These are phyloP conservation scores for Shiraia sp. DNA, from an alignment of 2,329 filamentous ascomycete species.

Conservation along the genomic window DNA sequence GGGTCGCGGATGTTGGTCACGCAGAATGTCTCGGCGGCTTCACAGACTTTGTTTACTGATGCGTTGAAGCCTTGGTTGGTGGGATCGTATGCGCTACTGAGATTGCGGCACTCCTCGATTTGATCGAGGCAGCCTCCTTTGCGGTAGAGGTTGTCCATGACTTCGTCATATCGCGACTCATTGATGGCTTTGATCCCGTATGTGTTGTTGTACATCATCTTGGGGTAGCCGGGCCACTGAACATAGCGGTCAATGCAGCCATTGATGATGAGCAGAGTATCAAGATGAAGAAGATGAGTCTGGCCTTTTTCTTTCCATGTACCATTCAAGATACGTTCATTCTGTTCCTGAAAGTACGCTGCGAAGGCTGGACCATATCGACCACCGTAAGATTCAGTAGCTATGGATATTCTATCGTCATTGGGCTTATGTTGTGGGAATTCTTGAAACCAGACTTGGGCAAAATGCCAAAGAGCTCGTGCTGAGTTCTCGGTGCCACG, in stretches of 20 bases:
- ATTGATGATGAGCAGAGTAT: constrained; percentile 61
- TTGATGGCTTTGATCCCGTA: constrained; percentile 60
- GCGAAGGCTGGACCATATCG: constrained; percentile 62
- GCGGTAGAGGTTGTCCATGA: constrained; percentile 50
- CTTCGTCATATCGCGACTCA: constrained; percentile 51
- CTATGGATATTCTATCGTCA: constrained; percentile 59
- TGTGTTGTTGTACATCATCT: constrained; percentile 62
- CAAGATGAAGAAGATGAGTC: constrained; percentile 46
- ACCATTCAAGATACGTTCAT: constrained; percentile 54
- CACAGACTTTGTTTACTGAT: constrained; percentile 48
- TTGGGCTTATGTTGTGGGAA: constrained; percentile 66
- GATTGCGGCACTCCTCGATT: constrained; percentile 55
- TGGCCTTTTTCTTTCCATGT: constrained; percentile 40
- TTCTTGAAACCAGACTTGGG: constrained; percentile 64
- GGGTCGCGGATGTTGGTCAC: constrained; percentile 49
- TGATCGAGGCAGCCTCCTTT: constrained; percentile 59
- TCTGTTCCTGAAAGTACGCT: constrained; percentile 61
- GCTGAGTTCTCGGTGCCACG: constrained; percentile 58
- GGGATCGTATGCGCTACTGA: constrained; percentile 55
- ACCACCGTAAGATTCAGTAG: constrained; percentile 58
- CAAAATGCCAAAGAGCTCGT: constrained; percentile 61
- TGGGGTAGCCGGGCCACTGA: constrained; percentile 53
- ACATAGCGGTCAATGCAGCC: constrained; percentile 58
- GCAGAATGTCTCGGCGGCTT: constrained; percentile 52
- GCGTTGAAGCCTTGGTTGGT: constrained; percentile 47